Percentiles rank a stretch among this genome's conserved stretches.
Conservation (phyloP, 1,284 basidiomycete species). For the Cutaneotrichosporon sp. region DNA sequence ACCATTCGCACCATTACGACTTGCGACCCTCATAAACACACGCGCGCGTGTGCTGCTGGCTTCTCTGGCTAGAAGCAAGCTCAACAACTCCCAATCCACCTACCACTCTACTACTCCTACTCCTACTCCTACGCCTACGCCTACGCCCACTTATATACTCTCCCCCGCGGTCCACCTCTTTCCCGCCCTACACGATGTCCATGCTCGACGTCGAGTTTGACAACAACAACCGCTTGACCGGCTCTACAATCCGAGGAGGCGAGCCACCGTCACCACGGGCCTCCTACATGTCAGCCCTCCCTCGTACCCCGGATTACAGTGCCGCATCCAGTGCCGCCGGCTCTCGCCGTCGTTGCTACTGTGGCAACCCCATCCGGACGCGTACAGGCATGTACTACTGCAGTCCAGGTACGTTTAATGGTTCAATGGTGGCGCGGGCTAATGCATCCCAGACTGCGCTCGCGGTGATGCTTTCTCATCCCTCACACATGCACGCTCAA, state of each 20-base stretch:
- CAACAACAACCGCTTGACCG: conserved; percentile 5
- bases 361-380: conserved; percentile 29
- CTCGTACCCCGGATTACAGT: conserved; percentile 2
- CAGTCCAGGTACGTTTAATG: conserved; percentile 35
- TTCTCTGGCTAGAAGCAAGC: too few species aligned
- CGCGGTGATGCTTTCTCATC: conserved; percentile 46
- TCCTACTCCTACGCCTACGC: background rate
- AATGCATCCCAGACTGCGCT: conserved; percentile 43
- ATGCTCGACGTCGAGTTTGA: conserved; percentile 2
- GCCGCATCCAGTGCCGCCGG: background rate
- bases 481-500: conserved; percentile 37
- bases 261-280: conserved; percentile 12
- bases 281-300: background rate
- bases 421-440: background rate
- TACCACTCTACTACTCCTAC: too few species aligned
- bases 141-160: background rate
- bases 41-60: too few species aligned
- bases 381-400: conserved; percentile 46
- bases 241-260: conserved; percentile 8
- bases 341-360: conserved; percentile 31
- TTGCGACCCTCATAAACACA: too few species aligned
- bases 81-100: too few species aligned
- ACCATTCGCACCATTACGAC: too few species aligned
- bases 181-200: conserved; percentile 6
- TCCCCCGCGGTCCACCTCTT: too few species aligned